Conservation (phyloP, 2,329 filamentous ascomycete genomes). For the Alternaria rosae region DNA sequence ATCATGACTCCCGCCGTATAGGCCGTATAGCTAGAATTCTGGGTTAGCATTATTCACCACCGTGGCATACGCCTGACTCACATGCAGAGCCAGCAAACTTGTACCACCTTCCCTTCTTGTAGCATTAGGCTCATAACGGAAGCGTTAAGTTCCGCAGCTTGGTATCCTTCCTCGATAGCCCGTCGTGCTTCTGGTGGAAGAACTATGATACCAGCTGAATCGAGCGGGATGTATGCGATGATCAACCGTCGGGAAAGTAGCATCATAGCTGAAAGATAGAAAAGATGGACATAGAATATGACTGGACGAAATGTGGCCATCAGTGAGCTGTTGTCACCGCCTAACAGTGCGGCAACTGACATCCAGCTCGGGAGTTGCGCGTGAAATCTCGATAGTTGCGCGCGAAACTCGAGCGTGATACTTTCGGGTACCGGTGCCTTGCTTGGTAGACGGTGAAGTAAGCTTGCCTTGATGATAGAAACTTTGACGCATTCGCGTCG, state of each 20-base stretch:
- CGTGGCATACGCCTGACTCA: conserved; percentile 1
- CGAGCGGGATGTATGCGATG: conserved; percentile 12
- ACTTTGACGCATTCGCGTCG: conserved; percentile 26
- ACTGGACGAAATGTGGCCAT: conserved; percentile 5
- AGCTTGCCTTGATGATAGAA: conserved; percentile 27
- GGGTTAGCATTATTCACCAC: background rate
- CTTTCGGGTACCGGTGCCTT: conserved; percentile 6
- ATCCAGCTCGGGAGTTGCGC: conserved; percentile 23
- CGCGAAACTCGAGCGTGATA: conserved; percentile 14
- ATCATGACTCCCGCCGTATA: conserved; percentile 26
- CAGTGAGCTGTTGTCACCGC: background rate
- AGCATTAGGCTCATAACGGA: conserved; percentile 22
- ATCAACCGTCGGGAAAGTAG: conserved; percentile 23
- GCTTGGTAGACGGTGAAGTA: conserved; percentile 14
- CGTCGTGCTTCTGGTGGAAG: conserved; percentile 7
- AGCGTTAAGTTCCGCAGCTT: conserved; percentile 24
- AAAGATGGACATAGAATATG: conserved; percentile 29
- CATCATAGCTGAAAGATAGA: conserved; percentile 33
- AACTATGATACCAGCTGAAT: background rate
- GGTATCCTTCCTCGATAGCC: conserved; percentile 24
- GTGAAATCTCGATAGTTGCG: conserved; percentile 18
- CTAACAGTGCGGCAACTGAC: conserved; percentile 10
- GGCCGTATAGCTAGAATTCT: conserved; percentile 17
- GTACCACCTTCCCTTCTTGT: conserved; percentile 20
- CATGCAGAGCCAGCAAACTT: conserved; percentile 34